Evolutionary conservation across 78 protist species (phyloP).

Genomic region (Monocercomonoides exilis): DNA sequence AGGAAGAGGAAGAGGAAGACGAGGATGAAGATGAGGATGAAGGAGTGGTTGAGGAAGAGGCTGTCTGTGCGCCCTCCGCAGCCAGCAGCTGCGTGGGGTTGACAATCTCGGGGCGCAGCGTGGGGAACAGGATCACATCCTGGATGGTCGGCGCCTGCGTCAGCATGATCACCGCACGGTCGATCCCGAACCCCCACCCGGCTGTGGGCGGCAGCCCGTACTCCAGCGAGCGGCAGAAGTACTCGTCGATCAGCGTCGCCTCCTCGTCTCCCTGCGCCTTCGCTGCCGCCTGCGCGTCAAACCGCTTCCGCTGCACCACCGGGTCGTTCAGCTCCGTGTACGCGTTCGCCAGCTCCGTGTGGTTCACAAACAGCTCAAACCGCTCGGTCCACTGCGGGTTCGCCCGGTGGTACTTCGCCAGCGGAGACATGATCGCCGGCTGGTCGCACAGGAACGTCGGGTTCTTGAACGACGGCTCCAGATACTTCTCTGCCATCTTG

Average conservation of each 20-base stretch:
- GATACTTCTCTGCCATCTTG: slow-evolving; percentile 78
- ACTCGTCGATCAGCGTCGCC: slow-evolving; percentile 82
- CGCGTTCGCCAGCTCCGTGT: slow-evolving; percentile 92
- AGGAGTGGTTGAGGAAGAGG: no score
- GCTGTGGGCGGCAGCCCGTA: slow-evolving; percentile 98
- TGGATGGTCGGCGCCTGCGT: slow-evolving; percentile 78
- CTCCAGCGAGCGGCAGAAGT: slow-evolving; percentile 85
- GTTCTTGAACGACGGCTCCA: slow-evolving; percentile 78
- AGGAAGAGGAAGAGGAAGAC: no score
- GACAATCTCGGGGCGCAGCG: slow-evolving; percentile 76
- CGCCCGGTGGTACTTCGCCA: slow-evolving; percentile 88
- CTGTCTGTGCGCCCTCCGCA: no score
- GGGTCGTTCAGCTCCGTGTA: slow-evolving; percentile 99
- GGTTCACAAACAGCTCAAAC: slow-evolving; percentile 89
- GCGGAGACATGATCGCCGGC: slow-evolving; percentile 96
- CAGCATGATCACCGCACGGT: slow-evolving; percentile 92
- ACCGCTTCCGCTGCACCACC: slow-evolving; percentile 87
- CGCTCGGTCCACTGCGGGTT: slow-evolving; percentile 89
- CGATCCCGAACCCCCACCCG: slow-evolving; percentile 99
- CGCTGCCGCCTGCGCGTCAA: slow-evolving; percentile 81
- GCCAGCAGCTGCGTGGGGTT: no score
- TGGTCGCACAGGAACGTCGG: slow-evolving; percentile 98
- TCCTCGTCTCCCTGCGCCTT: slow-evolving; percentile 82
- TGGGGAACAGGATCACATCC: slow-evolving; percentile 99
- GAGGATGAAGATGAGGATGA: no score